Conservation (phyloP, 257 asterid species). For the Sherardia arvensis region DNA sequence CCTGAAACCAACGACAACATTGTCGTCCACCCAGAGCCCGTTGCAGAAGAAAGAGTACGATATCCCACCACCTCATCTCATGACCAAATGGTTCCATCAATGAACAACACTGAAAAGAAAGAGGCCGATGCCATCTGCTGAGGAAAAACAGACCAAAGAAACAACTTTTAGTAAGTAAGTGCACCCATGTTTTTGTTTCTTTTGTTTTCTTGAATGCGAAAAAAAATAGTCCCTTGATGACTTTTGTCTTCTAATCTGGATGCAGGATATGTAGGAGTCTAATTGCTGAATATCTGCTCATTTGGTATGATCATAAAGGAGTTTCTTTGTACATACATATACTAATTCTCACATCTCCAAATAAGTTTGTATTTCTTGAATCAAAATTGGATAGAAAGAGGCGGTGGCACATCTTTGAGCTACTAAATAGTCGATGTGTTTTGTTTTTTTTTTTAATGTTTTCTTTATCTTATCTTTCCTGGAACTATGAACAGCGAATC, state of each 20-base stretch:
- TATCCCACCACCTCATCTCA: constrained; percentile 57
- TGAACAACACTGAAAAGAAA: constrained; percentile 37
- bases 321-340: constrained; percentile 1
- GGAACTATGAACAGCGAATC: not conserved
- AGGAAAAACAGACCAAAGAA: constrained; percentile 22
- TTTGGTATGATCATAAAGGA: constrained; percentile 1
- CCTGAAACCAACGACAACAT: constrained; percentile 20
- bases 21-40: constrained; percentile 19
- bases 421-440: too few species aligned
- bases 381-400: not conserved
- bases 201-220: not conserved
- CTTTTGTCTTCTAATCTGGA: not conserved
- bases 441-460: not conserved
- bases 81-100: constrained; percentile 76
- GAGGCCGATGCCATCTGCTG: constrained; percentile 31
- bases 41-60: constrained; percentile 22
- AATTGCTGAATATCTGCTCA: constrained; percentile 5
- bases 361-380: not conserved
- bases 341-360: not conserved
- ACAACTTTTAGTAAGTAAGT: constrained; percentile 24
- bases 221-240: not conserved
- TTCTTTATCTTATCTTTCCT: not conserved
- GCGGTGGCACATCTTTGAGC: not conserved
- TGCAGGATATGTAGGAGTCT: constrained; percentile 11
- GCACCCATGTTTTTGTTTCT: not conserved